These are phyloP conservation scores for Neonectria punicea DNA, from an alignment of 2,329 filamentous ascomycete genomes.

Conservation along the genomic window DNA sequence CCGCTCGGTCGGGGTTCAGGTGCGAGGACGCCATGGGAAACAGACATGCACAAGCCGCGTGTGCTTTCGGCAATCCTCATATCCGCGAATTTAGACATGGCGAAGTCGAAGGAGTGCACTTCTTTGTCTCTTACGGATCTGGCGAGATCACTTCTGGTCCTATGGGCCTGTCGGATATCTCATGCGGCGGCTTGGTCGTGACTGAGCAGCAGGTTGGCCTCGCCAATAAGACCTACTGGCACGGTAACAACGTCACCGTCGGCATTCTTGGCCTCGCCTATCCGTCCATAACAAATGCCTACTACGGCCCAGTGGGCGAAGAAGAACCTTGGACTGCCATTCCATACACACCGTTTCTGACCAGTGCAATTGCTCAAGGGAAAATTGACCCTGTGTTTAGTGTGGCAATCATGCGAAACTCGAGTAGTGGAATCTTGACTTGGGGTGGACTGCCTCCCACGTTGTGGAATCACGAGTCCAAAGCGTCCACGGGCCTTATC, in stretches of 20 bases:
- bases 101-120: slow-evolving; percentile 54
- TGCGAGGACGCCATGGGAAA: slow-evolving; percentile 53
- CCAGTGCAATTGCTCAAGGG: slow-evolving; percentile 59
- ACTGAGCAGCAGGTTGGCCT: slow-evolving; percentile 59
- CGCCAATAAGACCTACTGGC: slow-evolving; percentile 61
- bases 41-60: slow-evolving; percentile 45
- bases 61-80: slow-evolving; percentile 54
- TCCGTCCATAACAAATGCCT: slow-evolving; percentile 61
- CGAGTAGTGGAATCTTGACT: slow-evolving; percentile 56
- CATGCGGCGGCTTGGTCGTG: slow-evolving; percentile 57
- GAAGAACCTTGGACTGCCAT: slow-evolving; percentile 52
- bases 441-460: slow-evolving; percentile 59
- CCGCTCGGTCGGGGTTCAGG: slow-evolving; percentile 52
- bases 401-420: slow-evolving; percentile 59
- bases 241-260: slow-evolving; percentile 62
- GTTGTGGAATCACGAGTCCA: slow-evolving; percentile 42
- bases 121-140: slow-evolving; percentile 59
- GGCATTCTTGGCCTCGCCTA: slow-evolving; percentile 64
- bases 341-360: slow-evolving; percentile 61
- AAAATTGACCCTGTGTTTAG: slow-evolving; percentile 58
- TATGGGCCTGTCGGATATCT: slow-evolving; percentile 59
- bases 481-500: slow-evolving; percentile 55
- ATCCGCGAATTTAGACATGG: slow-evolving; percentile 54
- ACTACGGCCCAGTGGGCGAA: slow-evolving; percentile 52
- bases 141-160: slow-evolving; percentile 59